Percentiles rank a stretch among this genome's conserved stretches.
phyloP scores from a whole-genome alignment of 306 rosid species.

The Rosa lucieae region DNA sequence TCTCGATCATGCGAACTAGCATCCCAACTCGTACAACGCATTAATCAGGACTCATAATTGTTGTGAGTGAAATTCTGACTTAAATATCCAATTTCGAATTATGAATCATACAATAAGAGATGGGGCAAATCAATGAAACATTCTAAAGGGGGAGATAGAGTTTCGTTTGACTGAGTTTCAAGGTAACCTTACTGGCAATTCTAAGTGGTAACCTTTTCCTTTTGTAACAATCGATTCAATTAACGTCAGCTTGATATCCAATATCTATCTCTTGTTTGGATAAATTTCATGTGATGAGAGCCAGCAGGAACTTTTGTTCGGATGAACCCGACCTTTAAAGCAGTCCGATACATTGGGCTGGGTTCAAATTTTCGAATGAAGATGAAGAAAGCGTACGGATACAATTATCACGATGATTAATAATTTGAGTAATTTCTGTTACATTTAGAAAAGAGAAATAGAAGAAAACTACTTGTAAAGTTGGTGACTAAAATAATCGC shows the following conservation, averaged over 20 bases:
- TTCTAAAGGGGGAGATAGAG: too few relatives aligned
- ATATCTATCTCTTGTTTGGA: background rate
- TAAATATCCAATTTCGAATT: too few relatives aligned
- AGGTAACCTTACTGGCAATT: background rate
- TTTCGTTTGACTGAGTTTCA: too few relatives aligned
- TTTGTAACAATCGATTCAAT: background rate
- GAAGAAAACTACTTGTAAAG: background rate
- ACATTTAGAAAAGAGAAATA: background rate
- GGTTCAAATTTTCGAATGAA: background rate
- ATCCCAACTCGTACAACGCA: too few relatives aligned
- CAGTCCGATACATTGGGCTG: background rate
- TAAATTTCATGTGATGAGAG: background rate
- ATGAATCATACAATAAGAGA: too few relatives aligned
- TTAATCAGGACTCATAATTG: too few relatives aligned
- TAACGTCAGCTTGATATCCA: background rate
- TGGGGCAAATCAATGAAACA: too few relatives aligned
- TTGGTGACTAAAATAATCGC: background rate
- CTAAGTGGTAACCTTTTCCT: background rate
- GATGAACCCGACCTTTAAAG: constrained; percentile 20
- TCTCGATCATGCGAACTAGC: too few relatives aligned
- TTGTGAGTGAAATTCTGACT: too few relatives aligned
- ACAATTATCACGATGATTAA: background rate
- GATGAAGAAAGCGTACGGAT: background rate
- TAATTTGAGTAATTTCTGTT: too few relatives aligned
- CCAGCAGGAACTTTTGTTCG: background rate